These are phyloP conservation scores for Sugiyamaella floridensis DNA, from an alignment of 805 yeast genomes.

Conservation along the genomic window DNA sequence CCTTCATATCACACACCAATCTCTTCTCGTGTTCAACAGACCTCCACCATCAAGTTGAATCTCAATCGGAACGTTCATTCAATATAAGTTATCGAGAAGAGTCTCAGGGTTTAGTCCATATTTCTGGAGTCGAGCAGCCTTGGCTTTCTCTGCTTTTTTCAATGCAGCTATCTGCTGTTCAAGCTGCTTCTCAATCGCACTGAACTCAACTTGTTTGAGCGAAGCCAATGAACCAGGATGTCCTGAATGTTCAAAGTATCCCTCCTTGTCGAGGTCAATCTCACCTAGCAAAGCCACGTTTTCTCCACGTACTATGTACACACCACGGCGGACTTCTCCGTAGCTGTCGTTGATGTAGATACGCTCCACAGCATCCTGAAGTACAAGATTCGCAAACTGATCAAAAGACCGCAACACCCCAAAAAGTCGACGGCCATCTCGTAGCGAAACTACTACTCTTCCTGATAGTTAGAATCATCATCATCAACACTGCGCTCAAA, in stretches of 20 bases:
- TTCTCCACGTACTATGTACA: constrained; percentile 89
- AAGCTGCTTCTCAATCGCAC: constrained; percentile 48
- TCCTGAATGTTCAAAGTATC: constrained; percentile 32
- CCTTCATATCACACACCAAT: too few species aligned
- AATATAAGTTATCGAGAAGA: constrained; percentile 17
- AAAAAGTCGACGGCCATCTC: constrained; percentile 83
- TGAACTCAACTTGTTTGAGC: constrained; percentile 53
- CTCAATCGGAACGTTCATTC: not conserved
- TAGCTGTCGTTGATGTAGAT: constrained; percentile 49
- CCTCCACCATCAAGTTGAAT: not conserved
- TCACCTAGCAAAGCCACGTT: constrained; percentile 93
- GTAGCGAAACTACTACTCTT: constrained; percentile 71
- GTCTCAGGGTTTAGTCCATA: constrained; percentile 14
- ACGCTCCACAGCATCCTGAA: constrained; percentile 87
- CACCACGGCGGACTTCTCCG: constrained; percentile 74
- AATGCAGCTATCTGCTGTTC: constrained; percentile 12
- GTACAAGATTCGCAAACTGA: constrained; percentile 86
- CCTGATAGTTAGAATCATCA: constrained; percentile 24
- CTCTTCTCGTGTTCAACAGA: not conserved
- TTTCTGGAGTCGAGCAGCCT: constrained; percentile 8
- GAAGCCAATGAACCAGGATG: constrained; percentile 40
- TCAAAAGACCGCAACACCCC: constrained; percentile 94
- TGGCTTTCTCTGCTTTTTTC: constrained; percentile 13
- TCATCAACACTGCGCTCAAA: not conserved
- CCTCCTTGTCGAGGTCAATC: constrained; percentile 81